Conservation (phyloP, 495 filamentous ascomycete species). For the Aspergillus carlsbadensis region DNA sequence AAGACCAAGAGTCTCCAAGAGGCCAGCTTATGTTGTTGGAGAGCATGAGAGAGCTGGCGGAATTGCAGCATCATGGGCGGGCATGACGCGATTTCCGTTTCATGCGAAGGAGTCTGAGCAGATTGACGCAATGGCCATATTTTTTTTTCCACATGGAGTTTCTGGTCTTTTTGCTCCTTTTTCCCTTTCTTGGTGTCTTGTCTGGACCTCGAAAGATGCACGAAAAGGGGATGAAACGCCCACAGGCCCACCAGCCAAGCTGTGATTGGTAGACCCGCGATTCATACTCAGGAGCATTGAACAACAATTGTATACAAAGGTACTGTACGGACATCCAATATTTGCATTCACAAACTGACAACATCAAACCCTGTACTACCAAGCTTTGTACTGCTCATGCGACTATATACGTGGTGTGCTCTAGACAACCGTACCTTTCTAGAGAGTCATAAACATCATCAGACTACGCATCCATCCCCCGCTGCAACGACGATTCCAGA, state of each 20-base stretch:
- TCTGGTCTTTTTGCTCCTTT: neutral
- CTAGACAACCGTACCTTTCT: constrained; percentile 18
- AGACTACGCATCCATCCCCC: constrained; percentile 65
- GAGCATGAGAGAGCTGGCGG: constrained; percentile 8
- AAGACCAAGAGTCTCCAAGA: constrained; percentile 7
- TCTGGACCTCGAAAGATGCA: neutral
- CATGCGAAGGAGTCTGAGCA: neutral
- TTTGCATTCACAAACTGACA: neutral
- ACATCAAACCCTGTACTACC: neutral
- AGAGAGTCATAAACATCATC: constrained; percentile 2
- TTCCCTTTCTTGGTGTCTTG: neutral
- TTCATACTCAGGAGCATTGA: neutral
- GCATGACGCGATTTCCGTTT: constrained; percentile 4
- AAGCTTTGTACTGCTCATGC: constrained; percentile 12
- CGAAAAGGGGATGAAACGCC: constrained; percentile 15
- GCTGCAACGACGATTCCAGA: constrained; percentile 83
- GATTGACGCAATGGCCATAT: constrained; percentile 1
- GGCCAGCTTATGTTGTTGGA: constrained; percentile 2
- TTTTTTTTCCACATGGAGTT: neutral
- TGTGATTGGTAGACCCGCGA: constrained; percentile 10
- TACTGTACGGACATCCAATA: neutral
- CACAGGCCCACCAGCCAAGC: neutral
- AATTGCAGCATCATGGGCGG: constrained; percentile 11
- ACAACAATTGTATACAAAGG: neutral
- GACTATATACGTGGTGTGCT: constrained; percentile 10